Conservation (phyloP, 2,329 filamentous ascomycete genomes). For the Didymella arachidicola region DNA sequence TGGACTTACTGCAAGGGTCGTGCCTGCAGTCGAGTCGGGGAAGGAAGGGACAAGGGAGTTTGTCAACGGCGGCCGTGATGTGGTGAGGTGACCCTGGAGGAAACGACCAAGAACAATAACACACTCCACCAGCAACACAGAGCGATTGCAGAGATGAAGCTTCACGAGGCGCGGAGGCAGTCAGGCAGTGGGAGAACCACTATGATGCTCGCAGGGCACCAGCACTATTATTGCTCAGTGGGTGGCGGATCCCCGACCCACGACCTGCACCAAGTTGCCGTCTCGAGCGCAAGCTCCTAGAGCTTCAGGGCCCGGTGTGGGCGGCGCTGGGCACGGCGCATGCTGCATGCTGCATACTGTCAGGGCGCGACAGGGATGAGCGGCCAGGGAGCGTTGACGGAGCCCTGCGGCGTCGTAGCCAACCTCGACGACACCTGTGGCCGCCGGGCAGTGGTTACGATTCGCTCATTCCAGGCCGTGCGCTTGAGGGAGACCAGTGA, state of each 20-base stretch:
- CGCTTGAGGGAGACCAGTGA: slow-evolving; percentile 26
- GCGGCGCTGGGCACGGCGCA: slow-evolving; percentile 19
- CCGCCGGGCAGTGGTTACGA: slow-evolving; percentile 22
- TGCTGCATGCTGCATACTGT: slow-evolving; percentile 27
- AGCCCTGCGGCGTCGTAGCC: slow-evolving; percentile 27
- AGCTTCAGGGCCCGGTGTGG: slow-evolving; percentile 17
- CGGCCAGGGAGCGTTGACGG: slow-evolving; percentile 38
- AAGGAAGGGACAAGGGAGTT: slow-evolving; percentile 33
- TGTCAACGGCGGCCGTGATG: slow-evolving; percentile 39
- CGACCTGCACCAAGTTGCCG: slow-evolving; percentile 19
- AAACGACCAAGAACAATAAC: slow-evolving; percentile 19
- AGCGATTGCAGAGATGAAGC: not conserved
- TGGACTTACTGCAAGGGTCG: slow-evolving; percentile 41
- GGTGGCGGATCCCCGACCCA: slow-evolving; percentile 17
- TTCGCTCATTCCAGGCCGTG: slow-evolving; percentile 35
- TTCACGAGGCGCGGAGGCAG: slow-evolving; percentile 1
- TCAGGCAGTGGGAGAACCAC: slow-evolving; percentile 2
- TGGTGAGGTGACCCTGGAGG: slow-evolving; percentile 38
- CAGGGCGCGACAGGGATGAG: slow-evolving; percentile 32
- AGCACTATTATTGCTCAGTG: slow-evolving; percentile 22
- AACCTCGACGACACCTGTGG: slow-evolving; percentile 22
- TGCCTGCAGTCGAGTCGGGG: slow-evolving; percentile 27
- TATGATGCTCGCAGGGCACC: slow-evolving; percentile 13
- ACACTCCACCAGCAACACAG: not conserved
- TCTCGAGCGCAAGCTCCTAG: slow-evolving; percentile 19